These are phyloP conservation scores for Alternaria hordeiaustralica DNA, from an alignment of 2,329 filamentous ascomycete species.

Conservation along the genomic window DNA sequence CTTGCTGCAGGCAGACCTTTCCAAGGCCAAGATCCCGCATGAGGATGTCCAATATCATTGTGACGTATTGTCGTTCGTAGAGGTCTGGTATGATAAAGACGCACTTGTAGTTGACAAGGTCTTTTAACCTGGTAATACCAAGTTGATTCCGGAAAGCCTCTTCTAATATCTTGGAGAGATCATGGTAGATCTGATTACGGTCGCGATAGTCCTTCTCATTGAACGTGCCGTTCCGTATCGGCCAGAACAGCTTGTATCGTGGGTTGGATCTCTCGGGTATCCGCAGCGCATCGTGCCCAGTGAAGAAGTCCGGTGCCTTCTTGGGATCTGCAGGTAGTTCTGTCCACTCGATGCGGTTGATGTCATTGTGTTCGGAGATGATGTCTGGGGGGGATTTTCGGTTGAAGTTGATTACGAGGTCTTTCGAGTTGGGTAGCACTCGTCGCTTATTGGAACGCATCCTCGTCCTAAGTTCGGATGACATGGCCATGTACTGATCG, in stretches of 20 bases:
- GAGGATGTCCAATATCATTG: conserved; percentile 80
- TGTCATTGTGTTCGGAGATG: conserved; percentile 94
- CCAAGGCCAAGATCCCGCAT: conserved; percentile 90
- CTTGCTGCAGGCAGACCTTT: conserved; percentile 91
- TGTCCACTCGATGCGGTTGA: conserved; percentile 93
- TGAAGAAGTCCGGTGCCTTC: conserved; percentile 77
- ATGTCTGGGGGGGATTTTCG: conserved; percentile 80
- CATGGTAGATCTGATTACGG: conserved; percentile 80
- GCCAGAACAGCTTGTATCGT: conserved; percentile 92
- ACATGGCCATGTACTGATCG: conserved; percentile 78
- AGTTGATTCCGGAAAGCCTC: conserved; percentile 86
- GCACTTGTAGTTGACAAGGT: conserved; percentile 90
- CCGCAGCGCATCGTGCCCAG: conserved; percentile 80
- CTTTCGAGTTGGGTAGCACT: conserved; percentile 95
- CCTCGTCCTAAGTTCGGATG: conserved; percentile 82
- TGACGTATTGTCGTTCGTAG: conserved; percentile 93
- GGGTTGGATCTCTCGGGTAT: conserved; percentile 89
- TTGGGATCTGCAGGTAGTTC: conserved; percentile 68
- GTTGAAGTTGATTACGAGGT: conserved; percentile 94
- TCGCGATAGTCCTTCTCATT: conserved; percentile 89
- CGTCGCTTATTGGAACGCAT: conserved; percentile 95
- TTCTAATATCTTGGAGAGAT: conserved; percentile 86
- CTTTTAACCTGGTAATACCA: conserved; percentile 75
- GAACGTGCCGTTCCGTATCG: conserved; percentile 82
- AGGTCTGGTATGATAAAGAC: conserved; percentile 97